phyloP scores from a whole-genome alignment of 257 asterid genomes.

The Ocimum tenuiflorum region DNA sequence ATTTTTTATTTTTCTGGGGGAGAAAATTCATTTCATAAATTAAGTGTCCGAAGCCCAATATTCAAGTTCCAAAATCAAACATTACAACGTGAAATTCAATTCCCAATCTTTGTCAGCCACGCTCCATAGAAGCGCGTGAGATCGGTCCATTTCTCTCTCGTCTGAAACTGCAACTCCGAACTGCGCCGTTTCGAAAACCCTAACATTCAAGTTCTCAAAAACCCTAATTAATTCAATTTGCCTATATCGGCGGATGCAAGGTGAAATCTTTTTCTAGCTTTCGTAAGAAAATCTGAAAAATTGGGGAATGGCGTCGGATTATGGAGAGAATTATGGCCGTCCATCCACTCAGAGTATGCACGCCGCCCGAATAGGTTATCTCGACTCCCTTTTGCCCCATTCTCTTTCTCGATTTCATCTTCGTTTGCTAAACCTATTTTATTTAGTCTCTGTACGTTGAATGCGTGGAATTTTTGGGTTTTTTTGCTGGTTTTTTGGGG shows the following conservation, averaged over 20 bases:
- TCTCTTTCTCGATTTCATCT: not conserved
- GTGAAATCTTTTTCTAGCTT: no score
- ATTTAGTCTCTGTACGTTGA: not conserved
- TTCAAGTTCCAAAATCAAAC: no score
- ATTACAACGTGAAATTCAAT: no score
- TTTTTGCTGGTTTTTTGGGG: not conserved
- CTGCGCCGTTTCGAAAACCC: no score
- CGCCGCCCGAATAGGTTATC: slow-evolving; percentile 1
- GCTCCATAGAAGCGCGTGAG: not conserved
- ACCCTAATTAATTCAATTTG: not conserved
- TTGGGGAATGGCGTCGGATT: slow-evolving; percentile 27
- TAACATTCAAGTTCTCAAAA: not conserved
- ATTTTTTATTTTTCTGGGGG: no score
- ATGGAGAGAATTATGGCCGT: slow-evolving; percentile 12
- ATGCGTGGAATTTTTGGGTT: not conserved
- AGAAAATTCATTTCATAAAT: no score
- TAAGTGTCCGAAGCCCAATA: no score
- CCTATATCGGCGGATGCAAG: no score
- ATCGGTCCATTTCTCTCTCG: not conserved
- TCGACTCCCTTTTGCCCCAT: no score
- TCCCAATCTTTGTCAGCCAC: no score
- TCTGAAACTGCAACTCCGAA: not conserved
- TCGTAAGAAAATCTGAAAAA: not conserved
- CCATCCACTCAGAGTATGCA: slow-evolving; percentile 17
- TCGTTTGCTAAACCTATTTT: no score